These are phyloP conservation scores for Nelumbo lutea DNA, from an alignment of 164 flowering plant species.

Conservation along the genomic window DNA sequence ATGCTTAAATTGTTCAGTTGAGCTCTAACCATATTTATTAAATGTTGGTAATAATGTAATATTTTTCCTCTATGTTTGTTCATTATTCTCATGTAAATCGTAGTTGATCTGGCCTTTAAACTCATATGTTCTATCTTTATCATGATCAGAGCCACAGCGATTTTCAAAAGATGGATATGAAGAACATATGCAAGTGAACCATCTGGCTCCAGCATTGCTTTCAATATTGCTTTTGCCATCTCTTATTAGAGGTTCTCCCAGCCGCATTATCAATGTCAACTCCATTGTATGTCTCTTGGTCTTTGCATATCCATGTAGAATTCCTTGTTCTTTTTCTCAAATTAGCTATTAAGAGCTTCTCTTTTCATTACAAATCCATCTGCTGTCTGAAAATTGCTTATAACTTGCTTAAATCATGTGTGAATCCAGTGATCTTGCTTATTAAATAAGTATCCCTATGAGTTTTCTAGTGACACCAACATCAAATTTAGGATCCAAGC, in stretches of 20 bases:
- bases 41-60: too few relatives aligned
- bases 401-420: too few relatives aligned
- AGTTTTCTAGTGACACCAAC: too few relatives aligned
- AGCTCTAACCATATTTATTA: too few relatives aligned
- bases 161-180: constrained; percentile 91
- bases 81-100: background rate
- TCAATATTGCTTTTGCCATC: constrained; percentile 89
- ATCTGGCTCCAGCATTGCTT: constrained; percentile 93
- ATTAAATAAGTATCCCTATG: too few relatives aligned
- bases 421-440: too few relatives aligned
- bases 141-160: constrained; percentile 63
- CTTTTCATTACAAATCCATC: too few relatives aligned
- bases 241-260: constrained; percentile 86
- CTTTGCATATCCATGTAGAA: background rate
- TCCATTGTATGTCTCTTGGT: constrained; percentile 47
- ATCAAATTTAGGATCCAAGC: too few relatives aligned
- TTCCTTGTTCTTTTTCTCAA: constrained; percentile 1
- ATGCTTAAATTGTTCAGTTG: too few relatives aligned
- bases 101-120: background rate
- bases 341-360: background rate
- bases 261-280: constrained; percentile 88
- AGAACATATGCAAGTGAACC: constrained; percentile 97
- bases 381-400: too few relatives aligned
- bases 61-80: background rate
- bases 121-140: constrained; percentile 5